phyloP scores from a whole-genome alignment of 139 green algal species.

The Edaphochlamys debaryana region DNA sequence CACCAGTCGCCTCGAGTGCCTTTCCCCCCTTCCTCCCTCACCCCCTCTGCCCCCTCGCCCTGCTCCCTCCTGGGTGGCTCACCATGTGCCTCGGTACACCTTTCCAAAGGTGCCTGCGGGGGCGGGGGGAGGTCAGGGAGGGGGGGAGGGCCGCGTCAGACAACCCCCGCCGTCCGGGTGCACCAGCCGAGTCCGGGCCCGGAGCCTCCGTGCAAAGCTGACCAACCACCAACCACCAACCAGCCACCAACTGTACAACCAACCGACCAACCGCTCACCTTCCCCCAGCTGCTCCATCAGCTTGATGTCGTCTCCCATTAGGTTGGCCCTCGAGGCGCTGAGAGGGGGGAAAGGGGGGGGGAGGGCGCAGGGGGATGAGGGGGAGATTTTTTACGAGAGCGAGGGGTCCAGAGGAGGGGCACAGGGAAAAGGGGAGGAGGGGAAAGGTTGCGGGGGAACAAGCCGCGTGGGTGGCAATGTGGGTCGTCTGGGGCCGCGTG shows the following conservation, averaged over 20 bases:
- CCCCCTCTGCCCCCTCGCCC: constrained; percentile 40
- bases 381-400: too few species aligned
- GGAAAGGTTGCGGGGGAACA: too few species aligned
- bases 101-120: constrained; percentile 41
- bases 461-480: too few species aligned
- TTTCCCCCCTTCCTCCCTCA: neutral
- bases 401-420: too few species aligned
- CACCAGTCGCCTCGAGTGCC: too few species aligned
- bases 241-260: neutral
- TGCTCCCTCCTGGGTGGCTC: constrained; percentile 38
- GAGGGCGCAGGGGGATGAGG: too few species aligned
- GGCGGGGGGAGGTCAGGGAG: neutral
- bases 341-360: too few species aligned
- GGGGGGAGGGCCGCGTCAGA: neutral
- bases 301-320: constrained; percentile 29
- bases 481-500: too few species aligned
- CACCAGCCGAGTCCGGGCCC: neutral
- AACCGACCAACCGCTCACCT: constrained; percentile 3
- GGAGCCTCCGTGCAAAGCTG: neutral
- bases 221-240: too few species aligned
- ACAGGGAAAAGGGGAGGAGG: too few species aligned
- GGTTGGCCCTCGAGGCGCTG: constrained; percentile 1
- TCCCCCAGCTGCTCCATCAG: constrained; percentile 52
- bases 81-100: constrained; percentile 38
- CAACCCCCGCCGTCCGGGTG: neutral